Percentiles rank a stretch among this genome's conserved stretches.
Evolutionary conservation across 2,329 filamentous ascomycete genomes (phyloP).

Genomic region (Cytospora mali): DNA sequence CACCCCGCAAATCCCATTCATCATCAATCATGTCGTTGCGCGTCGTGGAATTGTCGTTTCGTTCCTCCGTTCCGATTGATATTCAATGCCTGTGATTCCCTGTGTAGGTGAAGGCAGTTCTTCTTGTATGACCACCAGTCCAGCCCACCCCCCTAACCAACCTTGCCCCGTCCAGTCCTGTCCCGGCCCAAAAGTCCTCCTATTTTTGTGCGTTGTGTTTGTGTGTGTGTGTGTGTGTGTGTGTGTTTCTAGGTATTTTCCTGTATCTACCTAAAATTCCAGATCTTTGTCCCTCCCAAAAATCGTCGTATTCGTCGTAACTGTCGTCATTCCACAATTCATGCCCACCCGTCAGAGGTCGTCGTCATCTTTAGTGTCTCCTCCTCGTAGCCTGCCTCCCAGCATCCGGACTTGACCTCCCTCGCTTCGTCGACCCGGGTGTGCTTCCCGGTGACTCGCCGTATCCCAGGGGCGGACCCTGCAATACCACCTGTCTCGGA

Average conservation of each 20-base stretch:
- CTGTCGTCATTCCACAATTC: constrained; percentile 22
- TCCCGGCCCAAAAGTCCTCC: background rate
- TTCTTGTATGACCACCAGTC: background rate
- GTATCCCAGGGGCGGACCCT: constrained; percentile 37
- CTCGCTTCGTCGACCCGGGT: constrained; percentile 47
- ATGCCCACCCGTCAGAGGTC: constrained; percentile 36
- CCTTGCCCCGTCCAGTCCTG: background rate
- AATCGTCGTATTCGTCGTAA: constrained; percentile 22
- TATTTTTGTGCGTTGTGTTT: constrained; percentile 1
- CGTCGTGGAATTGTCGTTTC: background rate
- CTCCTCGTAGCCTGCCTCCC: constrained; percentile 51
- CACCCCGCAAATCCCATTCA: background rate
- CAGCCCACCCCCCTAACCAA: background rate
- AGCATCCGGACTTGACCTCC: constrained; percentile 52
- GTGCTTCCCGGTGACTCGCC: constrained; percentile 5
- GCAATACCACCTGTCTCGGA: constrained; percentile 40
- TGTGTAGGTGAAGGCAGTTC: background rate
- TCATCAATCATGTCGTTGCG: background rate
- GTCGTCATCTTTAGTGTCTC: constrained; percentile 38
- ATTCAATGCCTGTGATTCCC: background rate
- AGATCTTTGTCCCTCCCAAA: constrained; percentile 13
- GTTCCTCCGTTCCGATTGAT: background rate
- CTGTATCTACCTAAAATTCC: background rate
- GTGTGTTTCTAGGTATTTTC: background rate
- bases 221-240: background rate